These are phyloP conservation scores for Termitomyces sp. DNA, from an alignment of 768 basidiomycete species.

Conservation along the genomic window DNA sequence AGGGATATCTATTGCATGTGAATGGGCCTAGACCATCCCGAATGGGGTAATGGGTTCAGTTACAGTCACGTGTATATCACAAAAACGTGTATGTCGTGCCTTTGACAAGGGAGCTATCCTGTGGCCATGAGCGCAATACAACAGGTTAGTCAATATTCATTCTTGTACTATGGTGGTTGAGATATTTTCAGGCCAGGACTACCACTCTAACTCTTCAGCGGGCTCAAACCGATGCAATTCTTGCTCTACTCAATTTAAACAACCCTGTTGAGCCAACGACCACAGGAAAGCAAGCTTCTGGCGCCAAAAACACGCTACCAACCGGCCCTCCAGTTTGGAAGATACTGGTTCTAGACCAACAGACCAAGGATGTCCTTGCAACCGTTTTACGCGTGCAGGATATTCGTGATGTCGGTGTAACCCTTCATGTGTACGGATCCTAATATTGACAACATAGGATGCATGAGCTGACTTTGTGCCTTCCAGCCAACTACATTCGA, in stretches of 20 bases:
- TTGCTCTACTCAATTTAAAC: constrained; percentile 86
- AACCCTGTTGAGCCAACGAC: constrained; percentile 42
- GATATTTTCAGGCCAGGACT: constrained; percentile 19
- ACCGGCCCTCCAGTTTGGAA: constrained; percentile 91
- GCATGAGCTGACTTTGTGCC: background rate
- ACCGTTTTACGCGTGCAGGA: constrained; percentile 96
- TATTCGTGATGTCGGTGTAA: constrained; percentile 93
- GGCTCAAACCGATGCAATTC: constrained; percentile 81
- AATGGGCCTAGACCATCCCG: background rate
- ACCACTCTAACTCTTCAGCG: constrained; percentile 72
- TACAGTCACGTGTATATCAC: constrained; percentile 11
- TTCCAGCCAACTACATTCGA: constrained; percentile 82
- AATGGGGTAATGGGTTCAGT: background rate
- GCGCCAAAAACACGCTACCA: constrained; percentile 47
- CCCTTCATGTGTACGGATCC: constrained; percentile 85
- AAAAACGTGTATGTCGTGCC: constrained; percentile 4
- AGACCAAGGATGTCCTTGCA: constrained; percentile 94
- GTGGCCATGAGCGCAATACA: constrained; percentile 29
- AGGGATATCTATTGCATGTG: no score
- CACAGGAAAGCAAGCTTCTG: constrained; percentile 33
- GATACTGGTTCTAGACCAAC: constrained; percentile 89
- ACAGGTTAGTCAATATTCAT: constrained; percentile 24
- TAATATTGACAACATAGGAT: constrained; percentile 4
- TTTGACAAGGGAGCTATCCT: background rate
- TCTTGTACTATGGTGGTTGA: constrained; percentile 5